phyloP scores from a whole-genome alignment of 225 moss, liverwort and hornwort species.

The Lunularia cruciata region DNA sequence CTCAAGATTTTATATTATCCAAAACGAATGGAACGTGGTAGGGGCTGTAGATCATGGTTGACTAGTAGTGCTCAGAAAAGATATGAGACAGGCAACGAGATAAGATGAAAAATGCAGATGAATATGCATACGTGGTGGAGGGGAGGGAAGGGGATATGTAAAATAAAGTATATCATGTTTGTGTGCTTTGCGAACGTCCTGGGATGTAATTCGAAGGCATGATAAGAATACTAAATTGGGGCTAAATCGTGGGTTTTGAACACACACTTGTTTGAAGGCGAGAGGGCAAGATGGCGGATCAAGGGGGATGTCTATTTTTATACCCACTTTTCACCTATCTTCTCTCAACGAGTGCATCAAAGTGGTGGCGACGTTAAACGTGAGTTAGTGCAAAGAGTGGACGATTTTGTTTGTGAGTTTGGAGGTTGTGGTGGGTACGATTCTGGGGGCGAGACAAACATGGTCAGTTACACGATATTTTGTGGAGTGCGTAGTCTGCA shows the following conservation, averaged over 20 bases:
- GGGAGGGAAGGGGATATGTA: no score
- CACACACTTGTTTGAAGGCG: neutral
- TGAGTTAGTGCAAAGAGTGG: neutral
- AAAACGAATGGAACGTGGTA: neutral
- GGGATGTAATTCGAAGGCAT: neutral
- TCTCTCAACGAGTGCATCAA: neutral
- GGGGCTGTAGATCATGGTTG: neutral
- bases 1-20: neutral
- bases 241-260: neutral
- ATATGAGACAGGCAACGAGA: neutral
- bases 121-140: neutral
- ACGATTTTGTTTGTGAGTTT: neutral
- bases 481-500: no score
- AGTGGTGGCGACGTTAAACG: neutral
- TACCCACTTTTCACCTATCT: neutral
- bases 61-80: neutral
- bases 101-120: neutral
- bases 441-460: neutral
- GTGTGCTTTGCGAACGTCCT: neutral
- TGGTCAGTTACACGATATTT: neutral
- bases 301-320: neutral
- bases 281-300: slow-evolving; percentile 7
- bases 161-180: neutral
- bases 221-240: slow-evolving; percentile 6
- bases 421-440: neutral